These are phyloP conservation scores for Aureobasidium lini DNA, from an alignment of 2,329 filamentous ascomycete genomes.

Conservation along the genomic window DNA sequence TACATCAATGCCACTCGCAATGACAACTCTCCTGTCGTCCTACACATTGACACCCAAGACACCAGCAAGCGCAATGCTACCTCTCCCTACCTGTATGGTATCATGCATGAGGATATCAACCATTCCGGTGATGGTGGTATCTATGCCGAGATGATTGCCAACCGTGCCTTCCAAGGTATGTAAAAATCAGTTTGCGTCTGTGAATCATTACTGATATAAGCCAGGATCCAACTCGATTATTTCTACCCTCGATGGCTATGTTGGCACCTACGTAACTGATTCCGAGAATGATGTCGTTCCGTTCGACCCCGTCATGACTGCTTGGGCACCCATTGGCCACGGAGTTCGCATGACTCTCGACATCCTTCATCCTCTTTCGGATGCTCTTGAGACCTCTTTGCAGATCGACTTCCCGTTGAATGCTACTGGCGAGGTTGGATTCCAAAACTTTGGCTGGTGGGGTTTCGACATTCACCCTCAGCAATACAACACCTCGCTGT, in stretches of 20 bases:
- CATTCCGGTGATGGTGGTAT: conserved; percentile 66
- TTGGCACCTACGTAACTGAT: conserved; percentile 20
- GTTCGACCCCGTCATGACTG: conserved; percentile 22
- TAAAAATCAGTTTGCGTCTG: not conserved
- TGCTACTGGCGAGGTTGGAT: conserved; percentile 37
- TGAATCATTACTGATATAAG: not conserved
- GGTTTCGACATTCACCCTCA: conserved; percentile 44
- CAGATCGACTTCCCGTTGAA: conserved; percentile 31
- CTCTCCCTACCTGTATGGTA: conserved; percentile 16
- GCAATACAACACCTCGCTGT: conserved; percentile 46
- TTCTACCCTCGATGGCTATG: conserved; percentile 18
- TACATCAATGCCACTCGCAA: conserved; percentile 18
- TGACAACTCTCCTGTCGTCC: conserved; percentile 15
- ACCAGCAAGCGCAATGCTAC: conserved; percentile 15
- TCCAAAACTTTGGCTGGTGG: conserved; percentile 46
- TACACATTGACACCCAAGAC: conserved; percentile 14
- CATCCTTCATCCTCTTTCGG: conserved; percentile 36
- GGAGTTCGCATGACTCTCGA: conserved; percentile 31
- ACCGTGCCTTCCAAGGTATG: conserved; percentile 58
- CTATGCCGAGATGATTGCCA: conserved; percentile 63
- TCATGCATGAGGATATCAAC: conserved; percentile 27
- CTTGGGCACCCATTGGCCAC: conserved; percentile 28
- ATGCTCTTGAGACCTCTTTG: conserved; percentile 37
- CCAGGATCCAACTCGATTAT: conserved; percentile 20
- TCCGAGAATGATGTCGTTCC: conserved; percentile 26